phyloP scores from a whole-genome alignment of 371 early-diverging fungal species.

The Massospora cicadina region DNA sequence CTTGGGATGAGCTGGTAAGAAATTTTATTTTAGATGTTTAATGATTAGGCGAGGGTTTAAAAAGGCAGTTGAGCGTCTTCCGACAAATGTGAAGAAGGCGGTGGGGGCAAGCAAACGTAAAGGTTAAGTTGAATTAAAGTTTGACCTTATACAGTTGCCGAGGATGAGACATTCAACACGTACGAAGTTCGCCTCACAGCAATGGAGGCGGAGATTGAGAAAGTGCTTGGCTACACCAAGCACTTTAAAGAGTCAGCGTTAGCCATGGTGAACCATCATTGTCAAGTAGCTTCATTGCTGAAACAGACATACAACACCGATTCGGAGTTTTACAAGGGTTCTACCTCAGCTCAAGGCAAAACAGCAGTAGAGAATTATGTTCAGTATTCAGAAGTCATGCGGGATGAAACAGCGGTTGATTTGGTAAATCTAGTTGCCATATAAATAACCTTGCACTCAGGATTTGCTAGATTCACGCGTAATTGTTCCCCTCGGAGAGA shows the following conservation, averaged over 20 bases:
- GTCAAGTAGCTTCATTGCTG: not conserved
- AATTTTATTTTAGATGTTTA: not conserved
- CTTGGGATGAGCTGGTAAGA: constrained; percentile 6
- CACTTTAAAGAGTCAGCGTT: not conserved
- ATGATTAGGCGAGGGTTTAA: constrained; percentile 10
- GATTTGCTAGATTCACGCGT: not conserved
- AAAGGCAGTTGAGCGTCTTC: constrained; percentile 11
- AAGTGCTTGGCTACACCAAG: constrained; percentile 2
- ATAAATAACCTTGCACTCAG: not conserved
- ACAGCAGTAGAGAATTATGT: not conserved
- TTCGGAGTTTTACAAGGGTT: constrained; percentile 1
- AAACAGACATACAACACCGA: not conserved
- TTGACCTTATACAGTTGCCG: not conserved
- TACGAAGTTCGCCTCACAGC: not conserved
- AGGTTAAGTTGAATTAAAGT: not conserved
- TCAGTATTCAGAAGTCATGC: not conserved
- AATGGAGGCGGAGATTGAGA: constrained; percentile 2
- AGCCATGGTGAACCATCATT: constrained; percentile 7
- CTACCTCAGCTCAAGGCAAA: not conserved
- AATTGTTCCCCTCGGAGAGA: not conserved
- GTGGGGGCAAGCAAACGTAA: constrained; percentile 6
- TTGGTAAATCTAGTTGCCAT: not conserved
- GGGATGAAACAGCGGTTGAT: not conserved
- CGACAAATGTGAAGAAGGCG: constrained; percentile 1
- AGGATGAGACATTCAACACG: constrained; percentile 6